Base-by-base conservation (phyloP, 192 early-diverging fungal species). In the Coemansia aciculifera region DNA sequence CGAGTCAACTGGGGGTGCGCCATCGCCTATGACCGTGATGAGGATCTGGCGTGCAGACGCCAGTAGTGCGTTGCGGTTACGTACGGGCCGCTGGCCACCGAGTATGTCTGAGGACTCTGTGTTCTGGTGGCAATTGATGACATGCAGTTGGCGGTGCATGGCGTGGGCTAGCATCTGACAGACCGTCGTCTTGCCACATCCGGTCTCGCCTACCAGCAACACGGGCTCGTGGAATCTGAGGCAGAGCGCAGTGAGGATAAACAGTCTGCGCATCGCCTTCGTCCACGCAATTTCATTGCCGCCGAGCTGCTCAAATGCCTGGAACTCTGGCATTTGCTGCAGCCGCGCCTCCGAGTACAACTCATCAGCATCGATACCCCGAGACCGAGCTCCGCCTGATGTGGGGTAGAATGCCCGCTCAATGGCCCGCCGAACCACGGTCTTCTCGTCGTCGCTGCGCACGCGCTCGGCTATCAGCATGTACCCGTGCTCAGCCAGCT, bases 181-280 rank as follows among this genome's bases (percentile, higher is more conserved):
- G 3, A 98, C 94, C 21, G 95, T 98, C 9, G 98, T 99, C 75
- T 98, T 99, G 57, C 96, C 98, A 73, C 92, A 92, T n/a, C 98
- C 98, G 19, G 98, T 98, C 71, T 98, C 98, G 54, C 98, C 98
- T 5, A 99, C 94, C 5, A 99, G 84, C 37, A 99, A 76, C 29
- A 98, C 91, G 15, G 98, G 96, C 72, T 99, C 98, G 61, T 89
- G 85, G 78, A 90, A 88, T 21, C 84, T 71, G 48, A 96, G 76
- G 57, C 92, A 95, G 42, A 90, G 86, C 21, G 87, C 87, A 12
- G 96, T 93, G 23, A 99, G 79, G 23, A 89, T 89, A 66, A 98
- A 96, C 52, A 97, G 78, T 44, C 94, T 78, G 60, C 92, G 89
- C 94, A 98, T 97, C 2, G 95, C 89, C 71, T 89, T 89, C 1